Conservation (phyloP, 2,329 filamentous ascomycete genomes). For the Colletotrichum orbiculare region DNA sequence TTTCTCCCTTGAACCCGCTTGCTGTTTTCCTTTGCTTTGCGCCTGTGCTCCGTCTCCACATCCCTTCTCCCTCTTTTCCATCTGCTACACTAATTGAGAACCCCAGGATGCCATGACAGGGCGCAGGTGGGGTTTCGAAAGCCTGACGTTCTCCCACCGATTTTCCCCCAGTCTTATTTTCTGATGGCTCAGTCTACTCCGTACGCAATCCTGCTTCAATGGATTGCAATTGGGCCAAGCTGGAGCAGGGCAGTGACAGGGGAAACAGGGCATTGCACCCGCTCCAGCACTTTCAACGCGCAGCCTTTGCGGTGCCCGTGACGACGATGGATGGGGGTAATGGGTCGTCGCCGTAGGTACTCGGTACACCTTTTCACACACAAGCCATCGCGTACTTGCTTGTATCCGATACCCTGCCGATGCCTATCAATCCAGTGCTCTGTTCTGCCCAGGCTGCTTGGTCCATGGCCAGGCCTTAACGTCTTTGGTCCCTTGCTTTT, state of each 20-base stretch:
- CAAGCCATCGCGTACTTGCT: too few species aligned
- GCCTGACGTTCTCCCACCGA: slow-evolving; percentile 1
- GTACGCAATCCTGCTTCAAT: not conserved
- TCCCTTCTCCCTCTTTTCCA: slow-evolving; percentile 16
- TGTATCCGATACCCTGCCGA: too few species aligned
- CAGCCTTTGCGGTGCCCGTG: slow-evolving; percentile 10
- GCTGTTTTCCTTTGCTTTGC: not conserved
- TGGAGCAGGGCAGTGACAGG: not conserved
- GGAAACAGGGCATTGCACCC: too few species aligned
- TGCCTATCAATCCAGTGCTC: too few species aligned
- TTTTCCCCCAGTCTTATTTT: not conserved
- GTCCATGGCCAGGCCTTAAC: too few species aligned
- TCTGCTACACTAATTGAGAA: slow-evolving; percentile 24
- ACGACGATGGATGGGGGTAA: not conserved
- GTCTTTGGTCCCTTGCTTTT: too few species aligned
- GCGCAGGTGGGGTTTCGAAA: slow-evolving; percentile 19
- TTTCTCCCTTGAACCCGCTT: not conserved
- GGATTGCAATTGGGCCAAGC: not conserved
- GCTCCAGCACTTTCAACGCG: not conserved
- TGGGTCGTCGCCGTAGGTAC: too few species aligned
- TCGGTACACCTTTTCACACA: too few species aligned
- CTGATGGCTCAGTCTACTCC: not conserved
- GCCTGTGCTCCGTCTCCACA: slow-evolving; percentile 1
- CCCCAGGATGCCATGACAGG: slow-evolving; percentile 18
- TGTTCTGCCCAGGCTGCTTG: too few species aligned